Base-by-base conservation (phyloP, 2,329 filamentous ascomycete species). In the Ascochyta pisi region DNA sequence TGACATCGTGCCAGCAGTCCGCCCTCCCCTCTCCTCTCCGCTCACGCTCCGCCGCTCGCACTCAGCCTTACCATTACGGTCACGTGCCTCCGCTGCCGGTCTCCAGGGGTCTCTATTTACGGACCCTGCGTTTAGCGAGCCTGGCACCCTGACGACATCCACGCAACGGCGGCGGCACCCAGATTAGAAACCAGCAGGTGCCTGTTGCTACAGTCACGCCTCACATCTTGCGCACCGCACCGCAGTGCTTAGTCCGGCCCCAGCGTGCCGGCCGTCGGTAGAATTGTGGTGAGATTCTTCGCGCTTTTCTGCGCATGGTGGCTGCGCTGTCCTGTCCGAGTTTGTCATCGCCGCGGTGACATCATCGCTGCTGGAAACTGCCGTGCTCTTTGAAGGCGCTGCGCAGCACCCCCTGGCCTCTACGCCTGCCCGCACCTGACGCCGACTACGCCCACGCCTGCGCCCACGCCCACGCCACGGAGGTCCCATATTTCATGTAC, bases 401-500 rank as follows among this genome's bases (percentile, higher is more conserved):
- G 42, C 22, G 4, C 44, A 44, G 38, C 50, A 46, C 46, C 54
- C 19, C 45, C 16, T 46, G 37, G 43, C 34, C 41, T 31, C 41
- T 45, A 41, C 55, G 43, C 44, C 48, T 48, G 35, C 54, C 48
- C 48, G 39, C 54, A 51, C 45, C 34, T 49, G 41, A 48, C 55
- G 48, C 58, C 48, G 34, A 47, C 47, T 45, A 50, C 45, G 41
- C 27, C 27, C 27, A 29, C 27, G 27, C 27, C 27, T 9, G 10
- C 27, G 27, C 9, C 27, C 27, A 29, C 27, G 12, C 10, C 29
- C 29, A 31, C 29, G 58, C 42, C 51, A 53, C 48, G 52, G 52
- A n/a, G 38, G 43, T 57, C 48, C 58, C 54, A 59, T 62, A 59
- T 65, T 64, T 65, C 64, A 69, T 67, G 67, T 43, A 54, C 66